phyloP scores from a whole-genome alignment of 2,329 filamentous ascomycete genomes.

The Penicillium sp. region DNA sequence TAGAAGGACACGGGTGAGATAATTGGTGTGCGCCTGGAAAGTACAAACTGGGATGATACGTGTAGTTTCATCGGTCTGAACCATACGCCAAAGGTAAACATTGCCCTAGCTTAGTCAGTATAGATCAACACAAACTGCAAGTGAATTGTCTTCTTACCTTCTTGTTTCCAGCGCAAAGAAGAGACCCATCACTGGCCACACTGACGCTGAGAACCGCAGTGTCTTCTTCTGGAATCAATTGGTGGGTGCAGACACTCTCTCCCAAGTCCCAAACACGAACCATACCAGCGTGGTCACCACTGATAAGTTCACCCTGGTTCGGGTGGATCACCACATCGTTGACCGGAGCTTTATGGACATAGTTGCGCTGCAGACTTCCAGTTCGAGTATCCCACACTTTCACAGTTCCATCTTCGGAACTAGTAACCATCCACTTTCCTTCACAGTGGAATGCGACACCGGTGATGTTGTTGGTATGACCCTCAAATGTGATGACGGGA shows the following conservation, averaged over 20 bases:
- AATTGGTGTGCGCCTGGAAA: slow-evolving; percentile 87
- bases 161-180: slow-evolving; percentile 93
- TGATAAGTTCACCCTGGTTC: slow-evolving; percentile 97
- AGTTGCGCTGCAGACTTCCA: slow-evolving; percentile 86
- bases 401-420: slow-evolving; percentile 92
- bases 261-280: slow-evolving; percentile 95
- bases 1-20: slow-evolving; percentile 87
- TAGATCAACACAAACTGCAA: background rate
- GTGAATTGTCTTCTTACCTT: slow-evolving; percentile 54
- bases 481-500: slow-evolving; percentile 89
- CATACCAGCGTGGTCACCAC: slow-evolving; percentile 88
- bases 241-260: slow-evolving; percentile 95
- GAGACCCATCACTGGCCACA: slow-evolving; percentile 88
- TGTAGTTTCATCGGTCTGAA: slow-evolving; percentile 79
- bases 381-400: slow-evolving; percentile 95
- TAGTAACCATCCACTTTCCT: slow-evolving; percentile 99
- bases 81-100: slow-evolving; percentile 95
- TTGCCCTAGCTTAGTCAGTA: slow-evolving; percentile 67
- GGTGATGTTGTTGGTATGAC: slow-evolving; percentile 93
- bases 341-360: slow-evolving; percentile 82
- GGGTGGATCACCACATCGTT: slow-evolving; percentile 99
- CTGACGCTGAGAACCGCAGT: slow-evolving; percentile 92
- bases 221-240: slow-evolving; percentile 94
- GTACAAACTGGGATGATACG: slow-evolving; percentile 83
- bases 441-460: slow-evolving; percentile 98